These are phyloP conservation scores for Fusarium pilosicola DNA, from an alignment of 2,329 filamentous ascomycete genomes.

Conservation along the genomic window DNA sequence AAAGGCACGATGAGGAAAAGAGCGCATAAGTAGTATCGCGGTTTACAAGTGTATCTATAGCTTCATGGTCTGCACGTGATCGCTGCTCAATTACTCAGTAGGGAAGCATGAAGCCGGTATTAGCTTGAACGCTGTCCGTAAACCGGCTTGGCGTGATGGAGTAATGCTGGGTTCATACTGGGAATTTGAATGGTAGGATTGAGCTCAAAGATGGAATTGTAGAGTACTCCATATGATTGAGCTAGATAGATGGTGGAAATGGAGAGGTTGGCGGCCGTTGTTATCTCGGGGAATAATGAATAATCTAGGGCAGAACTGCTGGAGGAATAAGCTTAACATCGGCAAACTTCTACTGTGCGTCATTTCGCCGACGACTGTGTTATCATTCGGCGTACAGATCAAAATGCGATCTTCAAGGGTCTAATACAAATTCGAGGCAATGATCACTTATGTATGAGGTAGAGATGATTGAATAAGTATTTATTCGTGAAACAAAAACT, in stretches of 20 bases:
- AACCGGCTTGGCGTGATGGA: not conserved
- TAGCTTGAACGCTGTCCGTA: not conserved
- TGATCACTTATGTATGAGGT: rapidly evolving
- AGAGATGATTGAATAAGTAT: not conserved
- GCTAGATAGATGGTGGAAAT: not conserved
- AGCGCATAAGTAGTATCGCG: not conserved
- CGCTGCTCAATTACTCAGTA: constrained; percentile 25
- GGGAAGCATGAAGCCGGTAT: constrained; percentile 15
- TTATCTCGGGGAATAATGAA: constrained; percentile 1
- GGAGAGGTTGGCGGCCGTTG: not conserved
- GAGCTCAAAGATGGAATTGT: not conserved
- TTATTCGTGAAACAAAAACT: not conserved
- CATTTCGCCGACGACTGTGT: not conserved
- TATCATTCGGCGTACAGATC: not conserved
- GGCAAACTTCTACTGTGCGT: not conserved
- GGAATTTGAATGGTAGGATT: not conserved
- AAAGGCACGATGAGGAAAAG: not conserved
- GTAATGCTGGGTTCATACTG: constrained; percentile 1
- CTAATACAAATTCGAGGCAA: rapidly evolving
- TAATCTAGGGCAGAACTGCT: not conserved
- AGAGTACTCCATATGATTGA: no score
- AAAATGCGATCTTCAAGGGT: not conserved
- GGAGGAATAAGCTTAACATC: not conserved
- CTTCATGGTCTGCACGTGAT: constrained; percentile 22
- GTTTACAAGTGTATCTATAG: constrained; percentile 18